These are phyloP conservation scores for Phytophthora pseudosyringae DNA, from an alignment of 352 stramenopile genomes.

Conservation along the genomic window DNA sequence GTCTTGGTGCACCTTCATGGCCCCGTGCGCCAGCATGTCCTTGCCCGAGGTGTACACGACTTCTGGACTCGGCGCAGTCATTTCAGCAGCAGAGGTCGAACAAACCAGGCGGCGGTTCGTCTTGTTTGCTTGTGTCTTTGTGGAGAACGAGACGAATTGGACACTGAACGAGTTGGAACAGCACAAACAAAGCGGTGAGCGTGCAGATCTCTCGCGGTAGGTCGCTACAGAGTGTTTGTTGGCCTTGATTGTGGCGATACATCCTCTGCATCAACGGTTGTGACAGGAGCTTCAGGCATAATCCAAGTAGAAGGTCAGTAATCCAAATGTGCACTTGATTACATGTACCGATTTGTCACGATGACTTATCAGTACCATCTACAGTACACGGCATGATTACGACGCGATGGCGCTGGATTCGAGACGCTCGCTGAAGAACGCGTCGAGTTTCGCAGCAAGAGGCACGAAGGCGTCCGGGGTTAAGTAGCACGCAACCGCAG, in stretches of 20 bases:
- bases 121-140: neutral
- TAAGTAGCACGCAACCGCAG: conserved; percentile 66
- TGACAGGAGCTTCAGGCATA: neutral
- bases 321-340: neutral
- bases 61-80: too few relatives aligned
- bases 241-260: neutral
- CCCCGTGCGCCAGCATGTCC: conserved; percentile 44
- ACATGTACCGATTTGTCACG: neutral
- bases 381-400: too few relatives aligned
- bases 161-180: neutral
- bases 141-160: neutral
- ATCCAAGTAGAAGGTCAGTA: neutral
- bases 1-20: conserved; percentile 47
- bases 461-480: conserved; percentile 66
- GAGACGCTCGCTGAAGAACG: conserved; percentile 56
- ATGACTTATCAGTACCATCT: neutral
- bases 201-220: neutral
- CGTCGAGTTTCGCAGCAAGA: conserved; percentile 59
- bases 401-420: conserved; percentile 23
- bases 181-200: too few relatives aligned
- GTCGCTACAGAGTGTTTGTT: neutral
- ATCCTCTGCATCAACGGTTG: conserved; percentile 3
- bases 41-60: conserved; percentile 31
- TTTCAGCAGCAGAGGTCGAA: too few relatives aligned
- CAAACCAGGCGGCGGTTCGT: neutral